These are phyloP conservation scores for Mycotypha africana DNA, from an alignment of 371 early-diverging fungal genomes.

Conservation along the genomic window DNA sequence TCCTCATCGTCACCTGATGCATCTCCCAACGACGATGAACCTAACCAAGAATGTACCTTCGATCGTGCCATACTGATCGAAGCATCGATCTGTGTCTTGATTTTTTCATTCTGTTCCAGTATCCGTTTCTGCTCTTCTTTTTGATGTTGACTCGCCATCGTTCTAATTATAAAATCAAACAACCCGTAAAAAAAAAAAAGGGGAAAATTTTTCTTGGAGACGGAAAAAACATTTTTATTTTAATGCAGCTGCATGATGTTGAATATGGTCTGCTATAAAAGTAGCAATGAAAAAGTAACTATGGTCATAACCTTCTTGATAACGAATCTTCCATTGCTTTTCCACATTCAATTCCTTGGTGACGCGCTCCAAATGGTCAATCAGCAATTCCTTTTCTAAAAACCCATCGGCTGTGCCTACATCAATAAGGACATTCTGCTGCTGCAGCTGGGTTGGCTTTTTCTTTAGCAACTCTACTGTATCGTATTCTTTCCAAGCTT, in stretches of 20 bases:
- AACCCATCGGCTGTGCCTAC: conserved; percentile 71
- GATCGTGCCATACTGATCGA: conserved; percentile 40
- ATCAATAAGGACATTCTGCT: conserved; percentile 38
- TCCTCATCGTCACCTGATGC: conserved; percentile 28
- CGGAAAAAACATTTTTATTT: not conserved
- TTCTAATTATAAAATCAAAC: not conserved
- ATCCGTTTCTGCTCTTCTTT: conserved; percentile 14
- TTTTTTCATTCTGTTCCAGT: conserved; percentile 34
- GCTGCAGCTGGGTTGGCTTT: conserved; percentile 15
- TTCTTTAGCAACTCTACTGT: conserved; percentile 62
- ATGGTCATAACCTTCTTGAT: conserved; percentile 84
- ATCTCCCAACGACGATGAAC: conserved; percentile 32
- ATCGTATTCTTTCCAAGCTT: conserved; percentile 71
- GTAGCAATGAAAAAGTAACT: conserved; percentile 79
- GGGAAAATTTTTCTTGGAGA: not conserved
- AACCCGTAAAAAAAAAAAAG: conserved; percentile 1
- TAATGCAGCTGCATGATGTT: conserved; percentile 63
- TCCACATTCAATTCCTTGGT: conserved; percentile 32
- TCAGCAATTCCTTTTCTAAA: conserved; percentile 58
- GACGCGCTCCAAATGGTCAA: conserved; percentile 49
- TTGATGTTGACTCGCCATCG: conserved; percentile 4
- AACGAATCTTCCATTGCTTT: conserved; percentile 53
- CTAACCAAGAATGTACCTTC: conserved; percentile 42
- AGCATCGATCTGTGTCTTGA: conserved; percentile 46
- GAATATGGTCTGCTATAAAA: conserved; percentile 75